These are phyloP conservation scores for Rhodotorula toruloides DNA, from an alignment of 768 basidiomycete genomes.

Conservation along the genomic window DNA sequence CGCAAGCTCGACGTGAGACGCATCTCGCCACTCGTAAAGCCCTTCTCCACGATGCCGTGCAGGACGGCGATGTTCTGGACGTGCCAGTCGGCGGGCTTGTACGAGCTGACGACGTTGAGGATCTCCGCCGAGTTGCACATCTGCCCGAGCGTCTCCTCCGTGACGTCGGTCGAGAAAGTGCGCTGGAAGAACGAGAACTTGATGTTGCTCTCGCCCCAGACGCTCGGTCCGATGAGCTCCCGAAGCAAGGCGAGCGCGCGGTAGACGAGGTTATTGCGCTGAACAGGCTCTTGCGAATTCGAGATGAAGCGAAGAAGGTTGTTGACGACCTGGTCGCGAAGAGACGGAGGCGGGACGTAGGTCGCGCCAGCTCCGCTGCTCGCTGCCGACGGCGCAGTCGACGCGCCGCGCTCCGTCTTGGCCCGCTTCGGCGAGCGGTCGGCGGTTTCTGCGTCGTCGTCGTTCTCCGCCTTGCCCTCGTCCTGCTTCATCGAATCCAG, in stretches of 20 bases:
- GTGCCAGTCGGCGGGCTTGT: conserved; percentile 81
- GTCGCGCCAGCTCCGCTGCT: conserved; percentile 36
- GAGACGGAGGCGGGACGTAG: conserved; percentile 55
- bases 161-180: conserved; percentile 67
- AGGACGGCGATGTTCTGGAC: conserved; percentile 63
- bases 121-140: conserved; percentile 81
- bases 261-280: conserved; percentile 46
- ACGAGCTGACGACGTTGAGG: conserved; percentile 73
- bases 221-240: conserved; percentile 70
- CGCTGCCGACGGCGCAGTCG: conserved; percentile 43
- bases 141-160: conserved; percentile 60
- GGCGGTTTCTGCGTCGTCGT: neutral
- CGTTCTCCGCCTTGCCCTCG: conserved; percentile 7
- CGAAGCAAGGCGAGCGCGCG: conserved; percentile 56
- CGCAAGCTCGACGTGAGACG: conserved; percentile 65
- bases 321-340: conserved; percentile 87
- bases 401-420: conserved; percentile 47
- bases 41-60: conserved; percentile 79
- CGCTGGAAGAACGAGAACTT: conserved; percentile 85
- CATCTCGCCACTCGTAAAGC: conserved; percentile 61
- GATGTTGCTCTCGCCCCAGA: conserved; percentile 86
- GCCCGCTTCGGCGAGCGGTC: conserved; percentile 43
- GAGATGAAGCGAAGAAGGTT: conserved; percentile 89
- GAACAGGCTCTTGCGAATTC: conserved; percentile 49
- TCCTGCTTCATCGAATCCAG: conserved; percentile 41